Percentiles rank a stretch among this genome's conserved stretches.
Evolutionary conservation across 2,329 filamentous ascomycete genomes (phyloP).

Genomic region (Ophiosphaerella herpotricha): DNA sequence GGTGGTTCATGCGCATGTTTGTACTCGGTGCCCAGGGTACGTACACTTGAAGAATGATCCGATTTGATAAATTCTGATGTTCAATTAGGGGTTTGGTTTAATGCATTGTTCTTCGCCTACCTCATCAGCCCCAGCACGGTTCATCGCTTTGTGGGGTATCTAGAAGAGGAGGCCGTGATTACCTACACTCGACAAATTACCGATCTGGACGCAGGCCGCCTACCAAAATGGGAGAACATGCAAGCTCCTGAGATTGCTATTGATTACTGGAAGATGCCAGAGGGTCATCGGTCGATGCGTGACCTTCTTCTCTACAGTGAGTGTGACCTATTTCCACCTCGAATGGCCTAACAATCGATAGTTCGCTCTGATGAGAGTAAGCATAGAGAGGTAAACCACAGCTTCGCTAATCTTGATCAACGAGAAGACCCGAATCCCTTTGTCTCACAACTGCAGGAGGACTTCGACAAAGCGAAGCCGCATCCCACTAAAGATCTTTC

Average conservation of each 20-base stretch:
- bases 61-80: not conserved
- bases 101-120: conserved; percentile 87
- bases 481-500: conserved; percentile 73
- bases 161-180: conserved; percentile 95
- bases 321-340: conserved; percentile 37
- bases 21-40: conserved; percentile 84
- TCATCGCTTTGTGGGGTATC: conserved; percentile 94
- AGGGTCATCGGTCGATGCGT: conserved; percentile 78
- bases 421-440: conserved; percentile 91
- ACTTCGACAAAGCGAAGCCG: conserved; percentile 57
- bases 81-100: conserved; percentile 77
- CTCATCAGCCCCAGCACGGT: conserved; percentile 84
- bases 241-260: conserved; percentile 85
- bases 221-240: conserved; percentile 81
- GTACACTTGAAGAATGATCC: not conserved
- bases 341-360: conserved; percentile 14
- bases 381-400: conserved; percentile 95
- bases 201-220: conserved; percentile 81
- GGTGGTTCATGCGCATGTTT: conserved; percentile 88
- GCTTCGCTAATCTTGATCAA: conserved; percentile 84
- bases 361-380: conserved; percentile 47
- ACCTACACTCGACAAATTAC: conserved; percentile 90
- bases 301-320: conserved; percentile 84
- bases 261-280: conserved; percentile 92
- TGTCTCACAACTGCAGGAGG: conserved; percentile 46